Base-by-base conservation (phyloP, 2,329 filamentous ascomycete species). In the Colletotrichum lindemuthianum region DNA sequence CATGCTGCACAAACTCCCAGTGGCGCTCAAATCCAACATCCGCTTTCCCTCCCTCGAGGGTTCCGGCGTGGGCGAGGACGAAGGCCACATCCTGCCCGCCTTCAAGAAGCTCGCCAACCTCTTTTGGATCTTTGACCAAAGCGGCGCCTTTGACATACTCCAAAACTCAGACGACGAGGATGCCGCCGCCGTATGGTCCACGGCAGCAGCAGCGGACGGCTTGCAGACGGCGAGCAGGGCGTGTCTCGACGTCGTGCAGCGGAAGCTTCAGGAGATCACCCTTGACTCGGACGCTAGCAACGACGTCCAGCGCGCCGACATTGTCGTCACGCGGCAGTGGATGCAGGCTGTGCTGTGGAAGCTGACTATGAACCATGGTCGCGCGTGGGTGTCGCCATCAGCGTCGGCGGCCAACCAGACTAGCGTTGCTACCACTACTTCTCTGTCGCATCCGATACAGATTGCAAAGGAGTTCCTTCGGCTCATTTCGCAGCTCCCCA, bases 91-190 rank as follows among this genome's bases (percentile, higher is more conserved):
- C 3, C 70, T 85, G 1, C 82, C 82, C 0, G 81, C 81, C 1
- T 85, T 85, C 57, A 74, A 80, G 12, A 82, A 83, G 61, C 73
- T 84, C 1, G 79, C 84, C 8, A 77, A 80, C 52, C 73, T 84
- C 0, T 84, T 84, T 64, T 82, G 81, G 74, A 76, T 79, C 1
- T 84, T 85, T 50, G 82, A 84, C 47, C 78, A 82, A 50, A 82
- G 81, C 0, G 77, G 79, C 1, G 80, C 81, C 45, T 83, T 84
- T 39, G 79, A 83, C 50, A 75, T 83, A 2, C 73, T 84, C 3
- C 76, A 77, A 49, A 75, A 78, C 39, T 72, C 74, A 7, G 75
- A 74, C 2, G 73, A 77, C 43, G 59, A 73, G 2, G 71, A 71
- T 13, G 70, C 69, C 16, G 71, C 74, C n/a, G 70, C 69, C 16